Evolutionary conservation across 2,329 filamentous ascomycete genomes (phyloP), one percentile per base, ranked within the genome.

Genomic region (Escovopsis sp.): DNA sequence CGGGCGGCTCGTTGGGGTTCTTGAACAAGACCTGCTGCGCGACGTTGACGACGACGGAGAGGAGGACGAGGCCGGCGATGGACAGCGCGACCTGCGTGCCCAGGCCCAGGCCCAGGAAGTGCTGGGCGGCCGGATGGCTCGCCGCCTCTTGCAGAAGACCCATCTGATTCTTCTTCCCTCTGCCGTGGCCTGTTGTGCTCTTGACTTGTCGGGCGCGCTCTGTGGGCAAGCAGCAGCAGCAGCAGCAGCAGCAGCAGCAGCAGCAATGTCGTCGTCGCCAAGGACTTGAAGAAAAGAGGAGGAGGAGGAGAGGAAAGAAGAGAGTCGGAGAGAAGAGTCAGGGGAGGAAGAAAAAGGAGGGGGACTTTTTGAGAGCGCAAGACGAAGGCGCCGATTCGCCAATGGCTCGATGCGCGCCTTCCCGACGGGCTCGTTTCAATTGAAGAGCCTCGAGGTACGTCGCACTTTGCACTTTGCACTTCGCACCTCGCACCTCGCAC

Each of bases 1-100:
- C 53, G 1, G 84, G 84, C 28, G 84, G 84, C 59, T 87, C 82
- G 59, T 87, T 83, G 41, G 82, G 75, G 53, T 87, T 89, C 66
- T 77, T 84, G 67, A 86, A 77, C 48, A 95, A 66, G 44, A 93
- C 53, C 64, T 96, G 89, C 49, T 71, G 71, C 52, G 85, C 56
- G 50, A 96, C 79, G 62, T 96, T 95, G 66, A 88, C 56, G 46
- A 84, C 58, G 44, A 95, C 73, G 15, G 77, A 61, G 44, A 79
- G 40, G 32, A 65, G 59, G 47, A 81, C 37, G 46, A 75, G 57
- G 36, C 55, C 58, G 33, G 51, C 60, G 28, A 73, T 43, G 39
- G 60, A 61, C 45, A 69, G 58, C 46, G 57, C 66, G 36, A 72
- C 57, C 60, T 77, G 72, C 45, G 63, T 59, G 26, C 56, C 64